Evolutionary conservation across 208 protist genomes (phyloP).

Genomic region (Naegleria fowleri): DNA sequence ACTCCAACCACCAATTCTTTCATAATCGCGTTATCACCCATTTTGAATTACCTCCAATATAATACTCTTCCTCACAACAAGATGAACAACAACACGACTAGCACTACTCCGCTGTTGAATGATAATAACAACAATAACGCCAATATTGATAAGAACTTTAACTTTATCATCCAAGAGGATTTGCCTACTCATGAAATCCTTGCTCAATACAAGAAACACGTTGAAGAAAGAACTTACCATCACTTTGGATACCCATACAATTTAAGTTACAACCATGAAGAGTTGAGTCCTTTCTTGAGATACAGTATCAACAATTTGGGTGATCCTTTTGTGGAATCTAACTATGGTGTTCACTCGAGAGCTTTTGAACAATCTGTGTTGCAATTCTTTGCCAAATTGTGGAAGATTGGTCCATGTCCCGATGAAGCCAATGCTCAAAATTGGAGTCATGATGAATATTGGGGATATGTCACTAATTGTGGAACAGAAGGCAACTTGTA

Average conservation of each 20-base stretch:
- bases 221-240: constrained; percentile 29
- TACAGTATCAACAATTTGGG: constrained; percentile 42
- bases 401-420: background rate
- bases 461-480: constrained; percentile 42
- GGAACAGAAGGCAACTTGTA: constrained; percentile 43
- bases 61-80: too few relatives aligned
- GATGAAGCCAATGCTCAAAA: background rate
- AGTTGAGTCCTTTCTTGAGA: constrained; percentile 17
- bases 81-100: too few relatives aligned
- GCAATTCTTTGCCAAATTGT: constrained; percentile 26
- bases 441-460: constrained; percentile 35
- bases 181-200: background rate
- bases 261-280: constrained; percentile 33
- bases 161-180: background rate
- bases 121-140: too few relatives aligned
- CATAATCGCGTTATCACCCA: too few relatives aligned
- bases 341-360: constrained; percentile 41
- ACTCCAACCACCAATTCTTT: too few relatives aligned
- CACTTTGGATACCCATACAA: constrained; percentile 44
- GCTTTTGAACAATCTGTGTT: constrained; percentile 32
- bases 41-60: too few relatives aligned
- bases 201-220: constrained; percentile 21
- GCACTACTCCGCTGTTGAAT: too few relatives aligned
- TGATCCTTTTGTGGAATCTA: constrained; percentile 38
- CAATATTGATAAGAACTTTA: background rate